phyloP scores from a whole-genome alignment of 495 filamentous ascomycete genomes.

The Penicillium taxi region DNA sequence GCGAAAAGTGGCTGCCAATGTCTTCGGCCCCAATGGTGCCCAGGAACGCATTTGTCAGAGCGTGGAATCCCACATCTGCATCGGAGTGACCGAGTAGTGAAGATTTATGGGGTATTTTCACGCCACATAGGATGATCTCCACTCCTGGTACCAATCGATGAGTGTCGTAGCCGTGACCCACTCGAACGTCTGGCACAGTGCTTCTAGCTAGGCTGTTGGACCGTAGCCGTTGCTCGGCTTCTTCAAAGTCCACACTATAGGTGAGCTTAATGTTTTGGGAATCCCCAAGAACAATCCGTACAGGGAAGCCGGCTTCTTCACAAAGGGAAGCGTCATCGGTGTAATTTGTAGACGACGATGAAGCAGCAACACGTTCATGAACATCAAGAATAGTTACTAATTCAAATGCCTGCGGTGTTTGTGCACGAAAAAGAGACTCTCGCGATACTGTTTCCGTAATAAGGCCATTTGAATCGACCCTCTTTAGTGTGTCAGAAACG shows the following conservation, averaged over 20 bases:
- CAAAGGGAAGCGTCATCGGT: constrained; percentile 7
- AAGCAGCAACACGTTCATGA: constrained; percentile 5
- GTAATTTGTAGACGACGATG: neutral
- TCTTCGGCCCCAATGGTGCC: constrained; percentile 5
- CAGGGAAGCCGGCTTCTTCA: constrained; percentile 1
- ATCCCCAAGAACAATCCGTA: constrained; percentile 3
- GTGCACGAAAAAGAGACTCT: constrained; percentile 4
- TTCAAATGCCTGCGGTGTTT: constrained; percentile 7
- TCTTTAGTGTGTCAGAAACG: constrained; percentile 6
- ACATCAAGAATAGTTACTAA: neutral
- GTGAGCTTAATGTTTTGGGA: constrained; percentile 7
- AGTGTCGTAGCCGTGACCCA: constrained; percentile 9
- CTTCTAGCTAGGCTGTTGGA: neutral
- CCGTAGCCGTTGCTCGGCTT: constrained; percentile 1
- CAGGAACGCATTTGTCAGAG: constrained; percentile 8
- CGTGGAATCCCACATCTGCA: constrained; percentile 8
- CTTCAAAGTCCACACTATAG: constrained; percentile 3
- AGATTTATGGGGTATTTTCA: constrained; percentile 6
- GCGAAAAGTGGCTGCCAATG: constrained; percentile 7
- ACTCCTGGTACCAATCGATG: constrained; percentile 4
- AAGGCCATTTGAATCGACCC: constrained; percentile 1
- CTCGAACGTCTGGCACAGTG: constrained; percentile 4
- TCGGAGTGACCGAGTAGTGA: constrained; percentile 7
- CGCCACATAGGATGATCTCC: constrained; percentile 6
- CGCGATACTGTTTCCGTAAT: constrained; percentile 6